These are phyloP conservation scores for slime mould (Dictyostelium discoideum) DNA, from an alignment of 78 protist species.

Conservation along the genomic window dicty_2.7 NC_007090.3:2880001-2880500, in stretches of 20 bases:
- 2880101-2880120: conserved; percentile 32
- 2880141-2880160: conserved; percentile 23
- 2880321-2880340: too few relatives aligned
- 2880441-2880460: not conserved
- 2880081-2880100: not conserved
- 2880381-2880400: not conserved
- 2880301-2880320: too few relatives aligned
- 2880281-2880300: too few relatives aligned
- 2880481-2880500: conserved; percentile 4
- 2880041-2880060: not conserved
- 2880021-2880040: not conserved
- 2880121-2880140: conserved; percentile 11
- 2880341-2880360: too few relatives aligned
- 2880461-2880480: conserved; percentile 35
- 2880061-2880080: not conserved
- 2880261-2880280: too few relatives aligned
- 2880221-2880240: not conserved
- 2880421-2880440: conserved; percentile 38
- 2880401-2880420: not conserved
- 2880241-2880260: too few relatives aligned
- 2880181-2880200: conserved; percentile 32
- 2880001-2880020: not conserved
- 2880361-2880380: not conserved
- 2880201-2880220: conserved; percentile 1
- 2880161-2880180: conserved; percentile 25